Evolutionary conservation across 2,329 filamentous ascomycete species (phyloP), one percentile per base, ranked within the genome.

Genomic region (Aspergillus proliferans): DNA sequence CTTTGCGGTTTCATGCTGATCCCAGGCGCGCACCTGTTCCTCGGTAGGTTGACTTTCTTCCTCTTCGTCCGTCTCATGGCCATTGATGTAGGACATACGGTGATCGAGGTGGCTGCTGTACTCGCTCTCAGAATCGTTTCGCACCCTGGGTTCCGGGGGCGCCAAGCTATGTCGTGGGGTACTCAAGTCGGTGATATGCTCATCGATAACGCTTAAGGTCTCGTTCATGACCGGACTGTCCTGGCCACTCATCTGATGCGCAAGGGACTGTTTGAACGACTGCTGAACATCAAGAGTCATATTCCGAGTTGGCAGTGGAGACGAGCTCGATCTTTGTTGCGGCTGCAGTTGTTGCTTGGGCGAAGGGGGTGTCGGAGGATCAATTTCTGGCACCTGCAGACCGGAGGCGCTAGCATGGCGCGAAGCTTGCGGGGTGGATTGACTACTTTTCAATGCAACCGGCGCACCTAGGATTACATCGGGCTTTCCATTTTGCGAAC

Each of bases 61-160:
- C 67, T 97, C 93, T 61, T 96, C 90, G 59, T 97, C 92, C 1
- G 91, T 96, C 69, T 96, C 92, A 55, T 95, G 86, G 34, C 92
- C 93, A 56, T 93, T 87, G 53, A 97, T 92, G 66, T 95, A 95
- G 1, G 92, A 95, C 59, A 92, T 73, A 36, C 90, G 83, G 58
- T 87, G 84, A 53, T 84, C 84, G 36, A 87, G 65, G 48, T 88
- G 83, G 52, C 82, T 87, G 70, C 90, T 95, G 69, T 95, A 95
- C 66, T 95, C 88, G 71, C 89, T 95, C 45, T 85, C 87, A 2
- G 90, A 94, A 67, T 94, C 88, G 54, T 83, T 88, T 40, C 77
- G 77, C 61, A 56, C 80, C 73, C 54, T 84, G 67, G 56, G 59
- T 26, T 74, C 72, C 43, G 81, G 79, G 18, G 67, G 62, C 41